These are phyloP conservation scores for Skeletonema menzelii DNA, from an alignment of 108 stramenopile genomes.

Conservation along the genomic window DNA sequence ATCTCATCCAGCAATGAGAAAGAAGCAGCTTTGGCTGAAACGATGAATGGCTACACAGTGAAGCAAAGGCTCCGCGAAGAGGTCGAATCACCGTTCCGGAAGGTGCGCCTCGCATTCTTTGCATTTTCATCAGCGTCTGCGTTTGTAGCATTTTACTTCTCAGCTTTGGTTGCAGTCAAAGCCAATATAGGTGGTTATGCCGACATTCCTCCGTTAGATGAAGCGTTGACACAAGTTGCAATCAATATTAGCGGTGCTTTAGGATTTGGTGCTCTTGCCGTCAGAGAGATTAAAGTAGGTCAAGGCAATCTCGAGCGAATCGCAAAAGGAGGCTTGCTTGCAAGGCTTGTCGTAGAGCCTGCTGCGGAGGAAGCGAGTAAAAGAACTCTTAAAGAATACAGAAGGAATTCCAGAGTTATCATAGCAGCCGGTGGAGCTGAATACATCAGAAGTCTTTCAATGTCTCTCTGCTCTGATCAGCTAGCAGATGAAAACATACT, in stretches of 20 bases:
- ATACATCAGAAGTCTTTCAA: slow-evolving; percentile 66
- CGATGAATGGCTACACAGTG: slow-evolving; percentile 78
- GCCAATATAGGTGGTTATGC: slow-evolving; percentile 58
- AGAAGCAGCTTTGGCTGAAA: slow-evolving; percentile 37
- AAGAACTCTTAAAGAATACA: slow-evolving; percentile 58
- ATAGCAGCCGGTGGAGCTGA: slow-evolving; percentile 74
- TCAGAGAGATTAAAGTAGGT: slow-evolving; percentile 67
- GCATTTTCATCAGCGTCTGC: slow-evolving; percentile 60
- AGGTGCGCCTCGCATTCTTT: slow-evolving; percentile 79
- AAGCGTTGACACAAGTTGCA: slow-evolving; percentile 57
- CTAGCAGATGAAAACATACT: slow-evolving; percentile 71
- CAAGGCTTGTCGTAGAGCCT: slow-evolving; percentile 66
- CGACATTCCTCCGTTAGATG: slow-evolving; percentile 64
- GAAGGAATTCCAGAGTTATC: slow-evolving; percentile 66
- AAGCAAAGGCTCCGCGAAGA: slow-evolving; percentile 88
- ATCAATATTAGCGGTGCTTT: slow-evolving; percentile 70
- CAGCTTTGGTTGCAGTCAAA: slow-evolving; percentile 57
- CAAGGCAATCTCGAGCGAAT: slow-evolving; percentile 74
- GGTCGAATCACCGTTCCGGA: slow-evolving; percentile 85
- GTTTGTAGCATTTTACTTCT: slow-evolving; percentile 75
- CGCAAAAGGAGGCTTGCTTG: slow-evolving; percentile 70
- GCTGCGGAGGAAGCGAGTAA: slow-evolving; percentile 11
- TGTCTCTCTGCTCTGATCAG: slow-evolving; percentile 75
- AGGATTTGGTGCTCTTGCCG: slow-evolving; percentile 58
- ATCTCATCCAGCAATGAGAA: slow-evolving; percentile 15